These are phyloP conservation scores for Incumbomyces lentus DNA, from an alignment of 2,329 filamentous ascomycete genomes.

Conservation along the genomic window DNA sequence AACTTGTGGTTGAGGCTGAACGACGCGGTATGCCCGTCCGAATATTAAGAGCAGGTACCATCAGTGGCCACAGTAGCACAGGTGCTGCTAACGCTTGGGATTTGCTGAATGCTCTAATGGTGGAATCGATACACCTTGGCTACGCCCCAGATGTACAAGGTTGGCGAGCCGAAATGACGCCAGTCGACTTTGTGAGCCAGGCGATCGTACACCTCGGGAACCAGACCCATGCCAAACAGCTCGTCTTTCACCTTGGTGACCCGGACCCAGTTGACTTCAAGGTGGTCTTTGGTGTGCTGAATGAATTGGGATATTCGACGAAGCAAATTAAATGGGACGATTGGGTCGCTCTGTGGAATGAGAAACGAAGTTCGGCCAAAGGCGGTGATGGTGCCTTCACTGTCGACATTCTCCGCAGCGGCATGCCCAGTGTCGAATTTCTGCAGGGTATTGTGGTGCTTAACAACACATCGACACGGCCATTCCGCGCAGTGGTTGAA, in stretches of 20 bases:
- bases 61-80: conserved; percentile 64
- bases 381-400: conserved; percentile 64
- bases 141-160: conserved; percentile 59
- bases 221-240: conserved; percentile 51
- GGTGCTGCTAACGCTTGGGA: conserved; percentile 72
- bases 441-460: conserved; percentile 62
- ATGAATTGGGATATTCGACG: conserved; percentile 60
- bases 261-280: conserved; percentile 58
- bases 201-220: conserved; percentile 62
- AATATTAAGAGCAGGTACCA: conserved; percentile 65
- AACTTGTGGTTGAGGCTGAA: conserved; percentile 59
- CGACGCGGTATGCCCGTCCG: conserved; percentile 59
- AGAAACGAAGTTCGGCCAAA: conserved; percentile 55
- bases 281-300: conserved; percentile 54
- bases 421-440: conserved; percentile 68
- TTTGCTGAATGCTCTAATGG: conserved; percentile 62
- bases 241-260: conserved; percentile 65
- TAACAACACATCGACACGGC: conserved; percentile 57
- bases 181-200: conserved; percentile 69
- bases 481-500: conserved; percentile 48
- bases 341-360: conserved; percentile 64
- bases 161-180: conserved; percentile 76
- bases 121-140: conserved; percentile 66
- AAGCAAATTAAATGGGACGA: conserved; percentile 57
- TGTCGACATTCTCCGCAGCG: conserved; percentile 66